phyloP scores from a whole-genome alignment of 2,329 filamentous ascomycete genomes.

The Beauveria brongniartii region DNA sequence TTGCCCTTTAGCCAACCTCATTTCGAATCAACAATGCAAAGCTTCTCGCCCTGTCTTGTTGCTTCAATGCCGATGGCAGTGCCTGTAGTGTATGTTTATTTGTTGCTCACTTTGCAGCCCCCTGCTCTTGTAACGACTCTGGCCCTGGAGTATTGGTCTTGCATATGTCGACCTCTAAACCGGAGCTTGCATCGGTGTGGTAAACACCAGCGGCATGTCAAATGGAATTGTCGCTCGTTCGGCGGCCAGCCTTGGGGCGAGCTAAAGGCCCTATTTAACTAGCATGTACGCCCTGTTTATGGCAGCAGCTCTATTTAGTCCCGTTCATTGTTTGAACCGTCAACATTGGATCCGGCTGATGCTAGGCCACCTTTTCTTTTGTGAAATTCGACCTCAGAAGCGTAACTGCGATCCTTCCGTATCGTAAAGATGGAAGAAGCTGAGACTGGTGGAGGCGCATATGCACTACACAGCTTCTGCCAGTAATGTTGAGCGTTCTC shows the following conservation, averaged over 20 bases:
- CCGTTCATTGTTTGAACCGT: background rate
- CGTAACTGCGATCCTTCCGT: slow-evolving; percentile 34
- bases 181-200: slow-evolving; percentile 36
- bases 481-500: slow-evolving; percentile 27
- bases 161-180: slow-evolving; percentile 40
- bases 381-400: slow-evolving; percentile 33
- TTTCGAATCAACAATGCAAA: too few relatives aligned
- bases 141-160: slow-evolving; percentile 32
- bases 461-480: slow-evolving; percentile 31
- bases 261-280: slow-evolving; percentile 19
- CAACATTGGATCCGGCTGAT: slow-evolving; percentile 21
- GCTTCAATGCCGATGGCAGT: too few relatives aligned
- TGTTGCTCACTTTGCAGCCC: too few relatives aligned
- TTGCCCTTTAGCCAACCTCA: too few relatives aligned
- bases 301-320: too few relatives aligned
- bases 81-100: too few relatives aligned
- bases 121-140: too few relatives aligned
- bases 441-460: slow-evolving; percentile 23
- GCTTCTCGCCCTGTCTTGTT: too few relatives aligned
- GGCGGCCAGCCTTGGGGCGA: slow-evolving; percentile 14
- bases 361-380: slow-evolving; percentile 33
- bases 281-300: slow-evolving; percentile 18
- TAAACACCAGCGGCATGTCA: slow-evolving; percentile 26
- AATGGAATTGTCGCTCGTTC: slow-evolving; percentile 20
- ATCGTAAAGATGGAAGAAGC: slow-evolving; percentile 25